These are phyloP conservation scores for Acacia melanoxylon DNA, from an alignment of 306 rosid species.

Conservation along the genomic window DNA sequence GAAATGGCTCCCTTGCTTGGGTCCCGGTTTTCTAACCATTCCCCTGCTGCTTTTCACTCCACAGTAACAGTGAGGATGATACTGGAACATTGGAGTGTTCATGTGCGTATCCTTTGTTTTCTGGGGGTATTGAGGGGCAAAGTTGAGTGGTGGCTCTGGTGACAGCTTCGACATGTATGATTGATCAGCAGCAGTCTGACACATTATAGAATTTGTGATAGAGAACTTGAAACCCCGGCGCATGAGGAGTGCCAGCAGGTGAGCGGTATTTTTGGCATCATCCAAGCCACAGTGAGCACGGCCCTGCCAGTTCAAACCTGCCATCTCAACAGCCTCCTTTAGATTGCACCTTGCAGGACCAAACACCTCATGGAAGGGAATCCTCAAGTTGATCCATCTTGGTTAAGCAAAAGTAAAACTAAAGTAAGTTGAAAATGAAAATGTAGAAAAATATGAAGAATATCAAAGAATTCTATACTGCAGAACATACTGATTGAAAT, in stretches of 20 bases:
- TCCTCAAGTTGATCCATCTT: constrained; percentile 89
- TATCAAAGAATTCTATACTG: constrained; percentile 21
- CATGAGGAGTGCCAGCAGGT: constrained; percentile 73
- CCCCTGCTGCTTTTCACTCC: constrained; percentile 79
- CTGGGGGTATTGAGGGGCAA: constrained; percentile 47
- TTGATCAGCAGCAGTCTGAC: constrained; percentile 60
- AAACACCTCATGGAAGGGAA: constrained; percentile 81
- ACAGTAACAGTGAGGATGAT: constrained; percentile 69
- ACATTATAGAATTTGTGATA: constrained; percentile 68
- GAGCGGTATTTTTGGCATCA: constrained; percentile 93
- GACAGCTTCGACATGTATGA: constrained; percentile 57
- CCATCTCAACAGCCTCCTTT: constrained; percentile 86
- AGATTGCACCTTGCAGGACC: constrained; percentile 82
- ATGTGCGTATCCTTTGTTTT: constrained; percentile 54
- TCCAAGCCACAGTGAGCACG: constrained; percentile 94
- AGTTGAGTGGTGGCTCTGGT: constrained; percentile 45
- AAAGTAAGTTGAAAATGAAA: constrained; percentile 32
- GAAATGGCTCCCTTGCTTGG: constrained; percentile 79
- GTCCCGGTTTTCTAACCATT: constrained; percentile 76
- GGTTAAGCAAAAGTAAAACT: constrained; percentile 26
- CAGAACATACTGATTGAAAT: constrained; percentile 69
- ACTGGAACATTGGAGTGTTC: constrained; percentile 44
- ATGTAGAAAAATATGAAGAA: constrained; percentile 11
- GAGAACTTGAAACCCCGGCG: constrained; percentile 68
- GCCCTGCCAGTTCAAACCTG: constrained; percentile 91